Evolutionary conservation across 179 eudicot genomes (phyloP), one percentile per base, ranked within the genome.

Genomic region (Sideroxylon spinosum): DNA sequence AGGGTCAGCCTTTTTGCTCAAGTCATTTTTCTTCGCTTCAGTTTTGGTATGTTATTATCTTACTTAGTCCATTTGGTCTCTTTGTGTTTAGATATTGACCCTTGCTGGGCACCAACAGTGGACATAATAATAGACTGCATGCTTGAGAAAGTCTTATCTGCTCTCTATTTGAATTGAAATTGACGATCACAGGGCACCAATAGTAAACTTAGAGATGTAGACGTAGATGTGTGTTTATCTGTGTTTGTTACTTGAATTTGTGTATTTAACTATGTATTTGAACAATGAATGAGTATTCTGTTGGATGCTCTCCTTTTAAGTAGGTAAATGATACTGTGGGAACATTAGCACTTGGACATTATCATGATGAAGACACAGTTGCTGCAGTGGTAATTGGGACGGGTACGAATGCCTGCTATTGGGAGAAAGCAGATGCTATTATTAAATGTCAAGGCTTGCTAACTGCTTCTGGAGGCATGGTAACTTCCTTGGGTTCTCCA

Each of bases 281-380:
- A 50, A 16, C 16, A 12, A 76, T 23, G 12, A 26, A 13, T 3
- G 9, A 29, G 28, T n/a, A 46, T 20, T 49, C 46, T n/a, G 9
- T 67, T 4, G 59, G 48, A 10, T 69, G 48, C 56, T 46, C 19
- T 66, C 23, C 29, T 50, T 76, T 57, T 76, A 49, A 68, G 74
- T 84, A 92, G 98, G 86, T 91, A 70, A 94, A 94, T 88, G 97
- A 91, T 81, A 91, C 93, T 72, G 98, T 94, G 52, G 97, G 98
- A 62, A 90, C 96, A 64, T 86, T 94, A 79, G 97, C 98, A 75
- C 89, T 92, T 69, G 92, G 94, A 53, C 90, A 91, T 85, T 94
- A 85, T 85, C 83, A 84, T 63, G 92, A 94, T 74, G 86, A 86
- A 84, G 97, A 94, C 82, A 90, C 93, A 65, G 82, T 94, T 76